Conservation (phyloP, 495 filamentous ascomycete species). For the Glonium stellatum region DNA sequence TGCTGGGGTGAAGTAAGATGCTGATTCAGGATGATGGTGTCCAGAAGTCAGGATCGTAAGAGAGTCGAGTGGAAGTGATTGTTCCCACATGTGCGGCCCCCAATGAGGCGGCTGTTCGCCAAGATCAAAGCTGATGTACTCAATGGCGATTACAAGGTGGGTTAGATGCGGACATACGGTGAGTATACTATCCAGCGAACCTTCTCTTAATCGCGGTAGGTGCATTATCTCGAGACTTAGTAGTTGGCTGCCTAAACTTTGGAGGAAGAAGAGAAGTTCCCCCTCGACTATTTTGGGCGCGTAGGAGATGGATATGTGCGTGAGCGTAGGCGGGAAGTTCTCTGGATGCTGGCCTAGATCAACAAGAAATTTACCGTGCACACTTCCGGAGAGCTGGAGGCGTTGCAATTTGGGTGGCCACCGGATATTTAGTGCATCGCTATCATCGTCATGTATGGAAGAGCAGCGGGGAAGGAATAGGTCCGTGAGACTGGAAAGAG, state of each 20-base stretch:
- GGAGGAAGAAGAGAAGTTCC: neutral
- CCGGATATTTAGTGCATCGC: constrained; percentile 3
- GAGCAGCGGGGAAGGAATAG: constrained; percentile 54
- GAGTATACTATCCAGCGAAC: constrained; percentile 26
- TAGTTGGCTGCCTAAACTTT: constrained; percentile 7
- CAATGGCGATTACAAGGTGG: constrained; percentile 27
- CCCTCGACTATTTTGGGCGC: constrained; percentile 25
- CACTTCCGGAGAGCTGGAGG: constrained; percentile 41
- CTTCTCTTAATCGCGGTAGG: constrained; percentile 23
- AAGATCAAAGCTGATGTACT: constrained; percentile 30
- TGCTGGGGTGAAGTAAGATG: constrained; percentile 6
- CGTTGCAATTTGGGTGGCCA: constrained; percentile 45
- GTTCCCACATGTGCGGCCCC: neutral
- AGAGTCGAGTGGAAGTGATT: constrained; percentile 12
- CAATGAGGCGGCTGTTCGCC: neutral
- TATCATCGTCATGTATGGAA: constrained; percentile 27
- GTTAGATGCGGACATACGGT: constrained; percentile 23
- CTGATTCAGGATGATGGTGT: constrained; percentile 2
- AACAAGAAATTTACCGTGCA: constrained; percentile 40
- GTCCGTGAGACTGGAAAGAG: constrained; percentile 42
- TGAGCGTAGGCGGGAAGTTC: constrained; percentile 20
- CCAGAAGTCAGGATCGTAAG: constrained; percentile 15
- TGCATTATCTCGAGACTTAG: constrained; percentile 18
- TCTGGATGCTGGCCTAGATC: constrained; percentile 32
- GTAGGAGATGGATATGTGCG: constrained; percentile 29